Evolutionary conservation across 2,329 filamentous ascomycete species (phyloP).

Genomic region (Colletotrichum spaethianum): DNA sequence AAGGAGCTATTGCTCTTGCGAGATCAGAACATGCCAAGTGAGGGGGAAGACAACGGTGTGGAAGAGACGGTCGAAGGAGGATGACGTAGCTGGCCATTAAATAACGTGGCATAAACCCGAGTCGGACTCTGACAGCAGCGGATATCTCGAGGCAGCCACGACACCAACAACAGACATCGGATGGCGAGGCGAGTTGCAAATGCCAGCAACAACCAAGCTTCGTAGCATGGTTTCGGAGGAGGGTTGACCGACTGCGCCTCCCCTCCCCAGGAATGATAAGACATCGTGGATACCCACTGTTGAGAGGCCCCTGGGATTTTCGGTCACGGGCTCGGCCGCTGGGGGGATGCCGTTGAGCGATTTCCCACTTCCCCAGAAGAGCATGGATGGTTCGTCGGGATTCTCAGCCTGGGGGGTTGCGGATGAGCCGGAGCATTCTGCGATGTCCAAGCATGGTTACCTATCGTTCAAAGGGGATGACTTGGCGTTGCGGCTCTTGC

Average conservation of each 20-base stretch:
- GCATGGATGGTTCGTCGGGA: slow-evolving; percentile 1
- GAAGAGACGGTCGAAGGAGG: slow-evolving; percentile 30
- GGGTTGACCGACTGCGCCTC: slow-evolving; percentile 36
- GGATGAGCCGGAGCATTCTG: slow-evolving; percentile 32
- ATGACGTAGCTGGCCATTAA: slow-evolving; percentile 1
- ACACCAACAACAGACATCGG: neutral
- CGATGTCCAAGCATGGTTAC: slow-evolving; percentile 10
- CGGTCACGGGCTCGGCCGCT: slow-evolving; percentile 16
- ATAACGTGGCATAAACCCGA: neutral
- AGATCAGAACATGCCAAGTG: slow-evolving; percentile 61
- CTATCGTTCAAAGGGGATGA: neutral
- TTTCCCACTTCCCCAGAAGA: slow-evolving; percentile 37
- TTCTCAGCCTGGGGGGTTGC: slow-evolving; percentile 11
- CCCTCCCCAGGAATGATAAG: slow-evolving; percentile 22
- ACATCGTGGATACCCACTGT: slow-evolving; percentile 20
- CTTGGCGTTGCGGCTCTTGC: slow-evolving; percentile 39
- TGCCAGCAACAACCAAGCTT: slow-evolving; percentile 29
- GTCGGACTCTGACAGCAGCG: neutral
- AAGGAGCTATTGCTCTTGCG: slow-evolving; percentile 58
- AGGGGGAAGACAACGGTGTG: slow-evolving; percentile 55
- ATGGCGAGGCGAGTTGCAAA: slow-evolving; percentile 15
- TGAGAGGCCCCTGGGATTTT: neutral
- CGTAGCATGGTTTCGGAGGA: slow-evolving; percentile 35
- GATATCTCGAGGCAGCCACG: neutral
- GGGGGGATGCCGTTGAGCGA: slow-evolving; percentile 12